Percentiles rank a stretch among this genome's conserved stretches.
phyloP scores from a whole-genome alignment of 2,329 filamentous ascomycete species.

The Daldinia sp. region DNA sequence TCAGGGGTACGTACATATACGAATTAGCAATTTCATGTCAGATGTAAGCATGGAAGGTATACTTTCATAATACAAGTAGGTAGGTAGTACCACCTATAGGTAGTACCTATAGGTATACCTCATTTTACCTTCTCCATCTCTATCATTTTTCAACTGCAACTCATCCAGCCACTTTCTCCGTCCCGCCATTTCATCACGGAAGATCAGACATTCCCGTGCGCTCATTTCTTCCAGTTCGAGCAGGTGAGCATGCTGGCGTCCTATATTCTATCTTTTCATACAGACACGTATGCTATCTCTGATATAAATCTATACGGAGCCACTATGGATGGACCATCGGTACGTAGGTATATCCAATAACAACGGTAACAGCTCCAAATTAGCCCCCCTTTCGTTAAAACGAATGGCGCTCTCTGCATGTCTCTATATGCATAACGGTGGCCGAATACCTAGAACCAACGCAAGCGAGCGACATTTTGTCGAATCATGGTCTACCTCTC shows the following conservation, averaged over 20 bases:
- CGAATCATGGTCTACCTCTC: conserved; percentile 40
- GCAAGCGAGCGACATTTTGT: conserved; percentile 30
- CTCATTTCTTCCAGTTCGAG: conserved; percentile 39
- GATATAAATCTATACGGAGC: conserved; percentile 20
- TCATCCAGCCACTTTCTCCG: conserved; percentile 7
- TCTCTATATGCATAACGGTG: conserved; percentile 28
- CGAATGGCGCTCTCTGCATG: conserved; percentile 29
- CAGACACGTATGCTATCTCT: conserved; percentile 28
- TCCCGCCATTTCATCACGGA: conserved; percentile 26
- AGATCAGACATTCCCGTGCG: conserved; percentile 18
- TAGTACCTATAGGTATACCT: neutral
- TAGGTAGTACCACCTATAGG: no score
- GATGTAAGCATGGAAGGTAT: neutral
- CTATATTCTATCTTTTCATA: conserved; percentile 7
- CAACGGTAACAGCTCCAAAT: conserved; percentile 35
- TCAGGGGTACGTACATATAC: conserved; percentile 1
- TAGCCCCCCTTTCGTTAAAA: conserved; percentile 23
- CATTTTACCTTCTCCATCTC: conserved; percentile 12
- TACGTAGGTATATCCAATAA: conserved; percentile 33
- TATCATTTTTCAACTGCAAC: neutral
- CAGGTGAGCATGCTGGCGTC: conserved; percentile 32
- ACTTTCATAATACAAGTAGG: neutral
- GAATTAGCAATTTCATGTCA: neutral
- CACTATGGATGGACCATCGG: conserved; percentile 39
- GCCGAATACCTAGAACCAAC: conserved; percentile 33